Conservation (phyloP, 495 filamentous ascomycete genomes). For the Podospora anserina region DNA sequence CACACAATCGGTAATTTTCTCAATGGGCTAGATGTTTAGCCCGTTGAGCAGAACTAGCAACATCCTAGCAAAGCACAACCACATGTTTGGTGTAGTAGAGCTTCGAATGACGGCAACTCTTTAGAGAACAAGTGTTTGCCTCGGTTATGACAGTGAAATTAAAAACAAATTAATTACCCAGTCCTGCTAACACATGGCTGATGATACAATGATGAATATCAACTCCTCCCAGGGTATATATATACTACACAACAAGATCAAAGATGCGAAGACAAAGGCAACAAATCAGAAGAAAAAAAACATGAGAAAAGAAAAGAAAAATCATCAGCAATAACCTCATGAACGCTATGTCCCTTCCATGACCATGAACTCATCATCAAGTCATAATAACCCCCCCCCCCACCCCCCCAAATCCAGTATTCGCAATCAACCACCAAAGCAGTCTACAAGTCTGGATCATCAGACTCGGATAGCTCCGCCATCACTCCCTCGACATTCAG, state of each 20-base stretch:
- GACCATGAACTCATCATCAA: too few relatives aligned
- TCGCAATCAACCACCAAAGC: neutral
- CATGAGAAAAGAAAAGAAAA: neutral
- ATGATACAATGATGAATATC: neutral
- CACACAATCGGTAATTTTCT: neutral
- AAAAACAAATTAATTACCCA: neutral
- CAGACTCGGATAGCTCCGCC: neutral
- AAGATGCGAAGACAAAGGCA: neutral
- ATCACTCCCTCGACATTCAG: conserved; percentile 10
- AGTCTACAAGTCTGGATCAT: conserved; percentile 28
- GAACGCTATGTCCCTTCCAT: too few relatives aligned
- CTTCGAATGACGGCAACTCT: neutral
- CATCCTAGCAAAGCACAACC: neutral
- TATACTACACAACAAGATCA: neutral
- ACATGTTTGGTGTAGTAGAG: neutral
- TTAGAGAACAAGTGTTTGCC: neutral
- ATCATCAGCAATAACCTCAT: neutral
- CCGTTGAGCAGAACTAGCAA: neutral
- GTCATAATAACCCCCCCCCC: too few relatives aligned
- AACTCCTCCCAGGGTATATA: neutral
- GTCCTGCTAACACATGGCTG: neutral
- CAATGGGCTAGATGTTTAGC: neutral
- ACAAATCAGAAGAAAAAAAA: neutral
- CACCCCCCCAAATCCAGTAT: neutral
- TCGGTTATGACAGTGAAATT: neutral